Conservation (phyloP, 2,329 filamentous ascomycete species). For the Ascochyta viciae-villosae region DNA sequence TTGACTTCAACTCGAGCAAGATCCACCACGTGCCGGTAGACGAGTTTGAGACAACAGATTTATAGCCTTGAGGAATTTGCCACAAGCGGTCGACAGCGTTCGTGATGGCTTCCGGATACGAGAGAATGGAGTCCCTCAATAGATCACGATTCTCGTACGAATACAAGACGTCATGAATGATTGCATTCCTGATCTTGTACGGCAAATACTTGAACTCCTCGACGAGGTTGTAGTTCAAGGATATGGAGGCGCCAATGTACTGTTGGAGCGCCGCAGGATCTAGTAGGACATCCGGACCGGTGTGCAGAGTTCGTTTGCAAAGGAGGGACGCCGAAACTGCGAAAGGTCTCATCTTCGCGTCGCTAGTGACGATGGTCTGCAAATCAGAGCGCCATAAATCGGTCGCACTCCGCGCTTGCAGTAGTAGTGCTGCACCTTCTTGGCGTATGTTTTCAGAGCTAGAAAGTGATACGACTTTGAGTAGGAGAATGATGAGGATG, state of each 20-base stretch:
- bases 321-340: slow-evolving; percentile 64
- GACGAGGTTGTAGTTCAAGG: slow-evolving; percentile 58
- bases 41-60: slow-evolving; percentile 13
- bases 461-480: slow-evolving; percentile 50
- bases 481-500: slow-evolving; percentile 59
- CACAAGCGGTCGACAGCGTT: slow-evolving; percentile 53
- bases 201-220: slow-evolving; percentile 49
- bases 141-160: slow-evolving; percentile 46
- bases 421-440: slow-evolving; percentile 46
- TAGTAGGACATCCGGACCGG: slow-evolving; percentile 3
- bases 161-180: slow-evolving; percentile 59
- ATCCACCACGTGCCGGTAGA: slow-evolving; percentile 44
- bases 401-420: slow-evolving; percentile 53
- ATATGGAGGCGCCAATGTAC: slow-evolving; percentile 53
- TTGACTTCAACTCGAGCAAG: slow-evolving; percentile 28
- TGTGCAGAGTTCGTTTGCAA: slow-evolving; percentile 59
- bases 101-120: slow-evolving; percentile 36
- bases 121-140: slow-evolving; percentile 48
- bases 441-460: slow-evolving; percentile 18
- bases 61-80: slow-evolving; percentile 44
- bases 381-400: slow-evolving; percentile 61
- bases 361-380: slow-evolving; percentile 47
- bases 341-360: slow-evolving; percentile 53
- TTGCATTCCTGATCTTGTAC: slow-evolving; percentile 43
- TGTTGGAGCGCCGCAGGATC: slow-evolving; percentile 16